Conservation (phyloP, 352 stramenopile species). For the Thalassiosira hispida region DNA sequence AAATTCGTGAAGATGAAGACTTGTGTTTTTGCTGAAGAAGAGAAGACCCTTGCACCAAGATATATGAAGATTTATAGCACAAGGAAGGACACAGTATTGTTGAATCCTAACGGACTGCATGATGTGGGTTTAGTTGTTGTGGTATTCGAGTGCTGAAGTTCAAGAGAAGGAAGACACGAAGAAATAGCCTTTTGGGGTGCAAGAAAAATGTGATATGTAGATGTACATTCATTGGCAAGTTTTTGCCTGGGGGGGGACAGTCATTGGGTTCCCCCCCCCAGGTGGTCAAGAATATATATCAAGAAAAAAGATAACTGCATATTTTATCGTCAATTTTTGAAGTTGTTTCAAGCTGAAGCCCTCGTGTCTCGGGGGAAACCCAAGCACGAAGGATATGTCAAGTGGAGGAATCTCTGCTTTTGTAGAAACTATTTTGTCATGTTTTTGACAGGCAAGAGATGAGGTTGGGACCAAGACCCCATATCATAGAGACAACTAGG, state of each 20-base stretch:
- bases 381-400: constrained; percentile 18
- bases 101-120: neutral
- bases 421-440: constrained; percentile 19
- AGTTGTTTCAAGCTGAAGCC: constrained; percentile 18
- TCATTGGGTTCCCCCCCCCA: neutral
- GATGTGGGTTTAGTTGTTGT: neutral
- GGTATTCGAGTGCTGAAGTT: constrained; percentile 1
- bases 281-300: constrained; percentile 49
- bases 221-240: constrained; percentile 36
- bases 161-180: constrained; percentile 26
- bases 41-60: too few relatives aligned
- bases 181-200: constrained; percentile 8
- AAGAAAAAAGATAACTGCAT: constrained; percentile 55
- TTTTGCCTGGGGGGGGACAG: neutral
- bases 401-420: constrained; percentile 9
- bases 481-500: too few relatives aligned
- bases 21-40: constrained; percentile 2
- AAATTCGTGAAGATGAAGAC: constrained; percentile 10
- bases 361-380: neutral
- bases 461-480: neutral
- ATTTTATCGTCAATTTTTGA: constrained; percentile 31
- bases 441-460: constrained; percentile 15
- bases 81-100: neutral
- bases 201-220: constrained; percentile 1
- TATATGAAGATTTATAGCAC: too few relatives aligned